Conservation (phyloP, 192 early-diverging fungal genomes). For the Coemansia sp. region DNA sequence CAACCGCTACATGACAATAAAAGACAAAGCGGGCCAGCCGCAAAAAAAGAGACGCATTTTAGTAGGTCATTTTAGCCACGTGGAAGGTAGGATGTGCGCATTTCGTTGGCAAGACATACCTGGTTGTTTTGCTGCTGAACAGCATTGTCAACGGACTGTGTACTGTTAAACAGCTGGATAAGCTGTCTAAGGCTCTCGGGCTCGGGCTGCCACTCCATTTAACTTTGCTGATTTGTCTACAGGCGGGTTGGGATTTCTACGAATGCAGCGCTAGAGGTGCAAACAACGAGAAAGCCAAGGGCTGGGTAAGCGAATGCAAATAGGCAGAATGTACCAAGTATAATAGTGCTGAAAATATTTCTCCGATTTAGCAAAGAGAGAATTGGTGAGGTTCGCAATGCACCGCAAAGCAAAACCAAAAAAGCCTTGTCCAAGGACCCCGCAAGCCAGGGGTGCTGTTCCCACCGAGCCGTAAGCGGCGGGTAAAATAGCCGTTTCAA, state of each 20-base stretch:
- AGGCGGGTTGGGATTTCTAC: not conserved
- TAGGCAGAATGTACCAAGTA: not conserved
- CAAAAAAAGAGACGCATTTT: slow-evolving; percentile 2
- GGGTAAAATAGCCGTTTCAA: not conserved
- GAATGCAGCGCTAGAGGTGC: slow-evolving; percentile 1
- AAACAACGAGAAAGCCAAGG: not conserved
- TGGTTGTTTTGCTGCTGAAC: slow-evolving; percentile 71
- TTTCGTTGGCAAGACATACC: slow-evolving; percentile 53
- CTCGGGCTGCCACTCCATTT: slow-evolving; percentile 74
- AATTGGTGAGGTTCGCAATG: not conserved
- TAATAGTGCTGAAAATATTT: not conserved
- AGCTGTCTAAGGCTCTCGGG: slow-evolving; percentile 75
- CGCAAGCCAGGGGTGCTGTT: not conserved
- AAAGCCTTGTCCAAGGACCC: not conserved
- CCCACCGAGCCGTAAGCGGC: not conserved
- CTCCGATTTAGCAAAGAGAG: not conserved
- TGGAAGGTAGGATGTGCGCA: not conserved
- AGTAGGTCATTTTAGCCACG: not conserved
- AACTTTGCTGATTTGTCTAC: slow-evolving; percentile 2
- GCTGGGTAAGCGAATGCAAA: not conserved
- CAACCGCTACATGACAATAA: slow-evolving; percentile 58
- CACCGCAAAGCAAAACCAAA: not conserved
- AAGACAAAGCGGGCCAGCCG: not conserved
- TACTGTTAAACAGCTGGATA: slow-evolving; percentile 70
- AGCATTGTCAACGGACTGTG: slow-evolving; percentile 66